phyloP scores from a whole-genome alignment of 108 stramenopile species.

The Mayamaea pseudoterrestris region DNA sequence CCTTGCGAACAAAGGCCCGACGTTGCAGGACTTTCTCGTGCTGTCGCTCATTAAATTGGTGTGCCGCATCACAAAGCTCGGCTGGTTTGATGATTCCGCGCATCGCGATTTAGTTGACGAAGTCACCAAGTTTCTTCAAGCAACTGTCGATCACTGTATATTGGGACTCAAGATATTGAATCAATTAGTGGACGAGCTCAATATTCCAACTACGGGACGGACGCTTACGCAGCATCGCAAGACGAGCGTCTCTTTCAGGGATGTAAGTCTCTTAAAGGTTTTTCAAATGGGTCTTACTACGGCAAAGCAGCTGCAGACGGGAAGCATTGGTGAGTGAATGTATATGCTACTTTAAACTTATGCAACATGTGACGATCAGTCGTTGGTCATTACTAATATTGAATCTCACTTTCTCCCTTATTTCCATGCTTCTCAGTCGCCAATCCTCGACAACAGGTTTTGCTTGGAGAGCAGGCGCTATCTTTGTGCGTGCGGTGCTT shows the following conservation, averaged over 20 bases:
- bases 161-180: conserved; percentile 92
- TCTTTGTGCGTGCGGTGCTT: conserved; percentile 81
- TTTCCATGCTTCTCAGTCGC: conserved; percentile 33
- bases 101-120: conserved; percentile 92
- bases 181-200: conserved; percentile 93
- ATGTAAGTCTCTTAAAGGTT: conserved; percentile 84
- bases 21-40: conserved; percentile 80
- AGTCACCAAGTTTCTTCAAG: conserved; percentile 91
- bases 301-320: conserved; percentile 81
- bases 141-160: conserved; percentile 90
- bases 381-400: not conserved
- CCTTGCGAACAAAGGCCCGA: conserved; percentile 86
- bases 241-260: conserved; percentile 93
- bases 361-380: not conserved
- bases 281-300: conserved; percentile 90
- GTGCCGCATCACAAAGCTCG: conserved; percentile 95
- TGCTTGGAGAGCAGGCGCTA: conserved; percentile 79
- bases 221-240: conserved; percentile 95
- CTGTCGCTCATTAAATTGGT: conserved; percentile 84
- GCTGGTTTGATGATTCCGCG: conserved; percentile 92
- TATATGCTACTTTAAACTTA: not conserved
- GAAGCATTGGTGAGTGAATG: conserved; percentile 62
- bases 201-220: conserved; percentile 85
- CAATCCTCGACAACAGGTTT: conserved; percentile 55
- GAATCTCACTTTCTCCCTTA: conserved; percentile 4